A percentile compares a stretch with the other conserved stretches of the same genome.
phyloP scores from a whole-genome alignment of 2,329 filamentous ascomycete genomes.

The Verticillium tricorpus region DNA sequence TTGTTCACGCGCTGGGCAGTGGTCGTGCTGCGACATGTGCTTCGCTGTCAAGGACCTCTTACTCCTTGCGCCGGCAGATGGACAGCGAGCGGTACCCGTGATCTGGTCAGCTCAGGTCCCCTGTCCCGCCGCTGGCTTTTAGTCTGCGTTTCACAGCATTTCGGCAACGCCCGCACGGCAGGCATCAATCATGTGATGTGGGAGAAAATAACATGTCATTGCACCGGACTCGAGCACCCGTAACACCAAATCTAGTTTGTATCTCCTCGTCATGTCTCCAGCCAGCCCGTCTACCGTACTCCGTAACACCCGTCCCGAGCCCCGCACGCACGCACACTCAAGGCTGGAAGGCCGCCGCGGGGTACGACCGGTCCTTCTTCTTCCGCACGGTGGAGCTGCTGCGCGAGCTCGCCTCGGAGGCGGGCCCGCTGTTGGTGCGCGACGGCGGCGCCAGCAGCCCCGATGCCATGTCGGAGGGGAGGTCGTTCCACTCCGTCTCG shows the following conservation, averaged over 20 bases:
- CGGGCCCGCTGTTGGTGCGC: constrained; percentile 18
- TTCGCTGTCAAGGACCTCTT: too few relatives aligned
- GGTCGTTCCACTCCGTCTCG: constrained; percentile 61
- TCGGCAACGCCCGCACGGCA: too few relatives aligned
- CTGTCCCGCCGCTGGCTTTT: too few relatives aligned
- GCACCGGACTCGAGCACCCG: background rate
- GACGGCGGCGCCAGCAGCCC: constrained; percentile 17
- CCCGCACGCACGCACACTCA: constrained; percentile 19
- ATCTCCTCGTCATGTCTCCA: background rate
- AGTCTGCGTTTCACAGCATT: too few relatives aligned
- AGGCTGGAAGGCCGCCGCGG: constrained; percentile 55
- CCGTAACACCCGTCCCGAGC: background rate
- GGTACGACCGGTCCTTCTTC: constrained; percentile 58
- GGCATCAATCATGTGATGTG: too few relatives aligned
- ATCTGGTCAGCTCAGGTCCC: too few relatives aligned
- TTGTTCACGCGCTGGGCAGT: background rate
- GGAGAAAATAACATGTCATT: too few relatives aligned
- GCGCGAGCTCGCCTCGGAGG: constrained; percentile 45
- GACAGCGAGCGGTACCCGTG: too few relatives aligned
- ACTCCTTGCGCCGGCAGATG: too few relatives aligned
- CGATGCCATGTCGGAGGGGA: constrained; percentile 54
- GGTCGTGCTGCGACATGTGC: background rate
- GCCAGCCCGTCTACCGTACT: background rate
- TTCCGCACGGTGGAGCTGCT: constrained; percentile 51
- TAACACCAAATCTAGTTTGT: background rate